Evolutionary conservation across 805 yeast genomes (phyloP).

Genomic region (Helenozyma rhizophorensis): DNA sequence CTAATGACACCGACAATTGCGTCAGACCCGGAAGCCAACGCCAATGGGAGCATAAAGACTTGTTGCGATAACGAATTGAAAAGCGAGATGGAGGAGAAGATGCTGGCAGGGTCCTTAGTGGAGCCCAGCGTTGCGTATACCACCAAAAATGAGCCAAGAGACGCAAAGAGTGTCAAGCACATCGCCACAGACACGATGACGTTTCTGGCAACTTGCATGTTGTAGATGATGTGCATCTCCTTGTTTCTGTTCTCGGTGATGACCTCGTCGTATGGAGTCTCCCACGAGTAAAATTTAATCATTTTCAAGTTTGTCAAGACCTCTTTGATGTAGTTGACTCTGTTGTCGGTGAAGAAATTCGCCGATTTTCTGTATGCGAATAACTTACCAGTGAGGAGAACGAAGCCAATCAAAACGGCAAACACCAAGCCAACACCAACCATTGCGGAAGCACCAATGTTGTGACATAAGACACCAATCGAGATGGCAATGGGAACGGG

Average conservation of each 20-base stretch:
- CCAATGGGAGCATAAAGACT: constrained; percentile 66
- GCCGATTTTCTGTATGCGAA: constrained; percentile 55
- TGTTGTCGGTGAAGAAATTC: constrained; percentile 62
- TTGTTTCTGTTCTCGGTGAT: constrained; percentile 51
- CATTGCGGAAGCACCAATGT: constrained; percentile 69
- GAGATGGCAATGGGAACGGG: constrained; percentile 63
- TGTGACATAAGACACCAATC: constrained; percentile 57
- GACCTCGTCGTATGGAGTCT: constrained; percentile 61
- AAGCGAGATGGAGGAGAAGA: constrained; percentile 67
- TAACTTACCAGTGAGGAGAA: constrained; percentile 44
- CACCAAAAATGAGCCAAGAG: constrained; percentile 51
- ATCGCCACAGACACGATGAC: constrained; percentile 55
- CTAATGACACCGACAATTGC: constrained; percentile 59
- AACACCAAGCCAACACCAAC: constrained; percentile 61
- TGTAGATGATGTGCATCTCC: constrained; percentile 61
- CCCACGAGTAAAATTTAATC: constrained; percentile 92
- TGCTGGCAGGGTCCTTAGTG: constrained; percentile 49
- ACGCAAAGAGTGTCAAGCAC: constrained; percentile 64
- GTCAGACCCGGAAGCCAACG: constrained; percentile 65
- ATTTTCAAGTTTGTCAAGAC: constrained; percentile 71
- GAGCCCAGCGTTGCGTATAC: constrained; percentile 27
- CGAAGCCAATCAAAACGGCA: constrained; percentile 46
- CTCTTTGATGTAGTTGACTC: constrained; percentile 76
- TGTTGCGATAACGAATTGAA: constrained; percentile 60
- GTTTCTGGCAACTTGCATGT: constrained; percentile 63